Conservation (phyloP, 768 basidiomycete species). For the Pleurotus eryngii region DNA sequence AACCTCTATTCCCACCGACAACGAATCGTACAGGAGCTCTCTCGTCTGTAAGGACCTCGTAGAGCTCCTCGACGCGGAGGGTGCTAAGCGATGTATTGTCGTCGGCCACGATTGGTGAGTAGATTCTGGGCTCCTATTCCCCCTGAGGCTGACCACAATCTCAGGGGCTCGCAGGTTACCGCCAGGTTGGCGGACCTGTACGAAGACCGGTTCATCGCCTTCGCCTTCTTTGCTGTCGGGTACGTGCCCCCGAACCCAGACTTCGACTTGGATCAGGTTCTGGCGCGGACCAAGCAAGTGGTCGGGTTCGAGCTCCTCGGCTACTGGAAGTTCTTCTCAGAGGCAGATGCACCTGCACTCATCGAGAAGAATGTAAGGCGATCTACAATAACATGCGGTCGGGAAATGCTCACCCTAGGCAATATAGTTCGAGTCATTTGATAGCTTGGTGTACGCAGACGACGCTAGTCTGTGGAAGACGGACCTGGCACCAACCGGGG, state of each 20-base stretch:
- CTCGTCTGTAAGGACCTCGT: constrained; percentile 35
- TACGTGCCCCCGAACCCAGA: constrained; percentile 27
- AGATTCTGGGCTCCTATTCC: not conserved
- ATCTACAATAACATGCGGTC: too few species aligned
- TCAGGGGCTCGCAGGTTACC: constrained; percentile 33
- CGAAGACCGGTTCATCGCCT: constrained; percentile 36
- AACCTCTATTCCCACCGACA: constrained; percentile 42
- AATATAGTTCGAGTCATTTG: constrained; percentile 37
- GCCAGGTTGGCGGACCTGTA: constrained; percentile 36
- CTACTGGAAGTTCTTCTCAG: constrained; percentile 35
- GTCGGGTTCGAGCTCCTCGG: constrained; percentile 29
- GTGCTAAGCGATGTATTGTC: constrained; percentile 27
- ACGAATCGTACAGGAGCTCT: constrained; percentile 28
- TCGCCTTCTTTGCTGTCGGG: constrained; percentile 34
- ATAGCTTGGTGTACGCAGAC: constrained; percentile 25
- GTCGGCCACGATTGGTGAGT: constrained; percentile 44
- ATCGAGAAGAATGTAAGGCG: constrained; percentile 34
- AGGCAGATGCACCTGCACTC: constrained; percentile 27
- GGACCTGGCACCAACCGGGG: constrained; percentile 33
- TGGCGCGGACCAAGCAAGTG: constrained; percentile 15
- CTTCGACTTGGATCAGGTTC: constrained; percentile 15
- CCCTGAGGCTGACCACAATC: not conserved
- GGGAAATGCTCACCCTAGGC: too few species aligned
- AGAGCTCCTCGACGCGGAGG: constrained; percentile 39
- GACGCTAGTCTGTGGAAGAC: constrained; percentile 34